Base-by-base conservation (phyloP, 306 rosid species). In the Phaseolus lunatus region DNA sequence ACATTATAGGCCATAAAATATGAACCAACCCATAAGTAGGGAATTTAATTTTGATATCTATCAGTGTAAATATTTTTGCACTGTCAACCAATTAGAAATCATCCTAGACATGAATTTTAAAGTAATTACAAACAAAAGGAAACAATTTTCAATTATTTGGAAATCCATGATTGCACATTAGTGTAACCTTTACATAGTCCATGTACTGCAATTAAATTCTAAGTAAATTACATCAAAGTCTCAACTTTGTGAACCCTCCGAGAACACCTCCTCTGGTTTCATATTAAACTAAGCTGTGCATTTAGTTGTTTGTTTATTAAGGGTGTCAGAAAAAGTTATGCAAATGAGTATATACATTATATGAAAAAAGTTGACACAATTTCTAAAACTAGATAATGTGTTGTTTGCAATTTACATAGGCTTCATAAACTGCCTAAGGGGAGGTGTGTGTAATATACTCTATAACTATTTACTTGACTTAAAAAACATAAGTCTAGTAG, bases 241-340 rank as follows among this genome's bases (percentile, higher is more conserved):
- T 70, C 19, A 70, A 49, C 3, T 71, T 69, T 50, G 27, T 71
- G 76, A 71, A 52, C 53, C 64, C 49, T 50, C 19, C 20, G 4
- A 8, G 4, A 70, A 49, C 47, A 49, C 0, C 19, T 27, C 14
- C 3, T 70, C 19, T 18, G 62, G 58, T 27, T 48, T 49, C 19
- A 70, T 50, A 16, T 35, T n/a, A 70, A 29, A 69, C 27, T 16
- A 48, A 26, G 74, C 13, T 27, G 15, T 27, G 11, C 26, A 20
- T 67, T 44, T 67, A 67, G 19, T 43, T 29, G 16, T 31, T 43
- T 29, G 16, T 31, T 8, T 80, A 11, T 33, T 47, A 23, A 39
- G 78, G 7, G 72, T 87, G 81, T 58, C 65, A 1, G 37, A 43
- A 43, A 43, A 67, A 11, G 20, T 22, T 67, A 14, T 22, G 53